These are phyloP conservation scores for Limnanthes douglasii DNA, from an alignment of 345 rosid species.

Conservation along the genomic window DNA sequence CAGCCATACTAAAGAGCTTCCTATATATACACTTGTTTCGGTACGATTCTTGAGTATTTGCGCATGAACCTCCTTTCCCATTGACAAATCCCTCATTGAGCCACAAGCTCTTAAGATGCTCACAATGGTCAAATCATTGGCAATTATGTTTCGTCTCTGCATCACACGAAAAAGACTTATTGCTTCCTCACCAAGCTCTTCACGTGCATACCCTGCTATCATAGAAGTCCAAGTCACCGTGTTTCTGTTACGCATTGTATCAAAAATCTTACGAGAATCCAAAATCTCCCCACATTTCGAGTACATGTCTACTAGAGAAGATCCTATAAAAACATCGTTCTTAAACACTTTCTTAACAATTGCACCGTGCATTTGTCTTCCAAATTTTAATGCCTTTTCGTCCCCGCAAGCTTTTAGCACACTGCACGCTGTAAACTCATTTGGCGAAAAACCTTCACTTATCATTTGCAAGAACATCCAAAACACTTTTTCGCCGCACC, in stretches of 20 bases:
- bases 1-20: conserved; percentile 74
- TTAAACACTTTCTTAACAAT: conserved; percentile 41
- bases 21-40: conserved; percentile 36
- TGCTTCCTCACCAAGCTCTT: conserved; percentile 70
- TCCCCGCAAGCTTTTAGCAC: conserved; percentile 64
- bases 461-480: conserved; percentile 47
- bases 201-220: conserved; percentile 72
- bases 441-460: conserved; percentile 42
- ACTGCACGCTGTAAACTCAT: conserved; percentile 61
- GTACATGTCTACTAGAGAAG: conserved; percentile 80
- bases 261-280: conserved; percentile 50
- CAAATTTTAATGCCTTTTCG: conserved; percentile 33
- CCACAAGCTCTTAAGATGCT: conserved; percentile 85
- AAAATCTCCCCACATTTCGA: conserved; percentile 67
- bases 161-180: conserved; percentile 53
- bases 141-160: conserved; percentile 47
- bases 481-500: conserved; percentile 38
- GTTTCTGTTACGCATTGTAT: conserved; percentile 52
- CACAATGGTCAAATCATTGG: conserved; percentile 53
- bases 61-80: conserved; percentile 72
- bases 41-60: conserved; percentile 41
- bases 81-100: conserved; percentile 28
- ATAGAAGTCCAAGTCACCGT: conserved; percentile 84
- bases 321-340: conserved; percentile 49
- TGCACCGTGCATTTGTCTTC: conserved; percentile 60